phyloP scores from a whole-genome alignment of 2,329 filamentous ascomycete species.

The Neofusicoccum cordaticola region DNA sequence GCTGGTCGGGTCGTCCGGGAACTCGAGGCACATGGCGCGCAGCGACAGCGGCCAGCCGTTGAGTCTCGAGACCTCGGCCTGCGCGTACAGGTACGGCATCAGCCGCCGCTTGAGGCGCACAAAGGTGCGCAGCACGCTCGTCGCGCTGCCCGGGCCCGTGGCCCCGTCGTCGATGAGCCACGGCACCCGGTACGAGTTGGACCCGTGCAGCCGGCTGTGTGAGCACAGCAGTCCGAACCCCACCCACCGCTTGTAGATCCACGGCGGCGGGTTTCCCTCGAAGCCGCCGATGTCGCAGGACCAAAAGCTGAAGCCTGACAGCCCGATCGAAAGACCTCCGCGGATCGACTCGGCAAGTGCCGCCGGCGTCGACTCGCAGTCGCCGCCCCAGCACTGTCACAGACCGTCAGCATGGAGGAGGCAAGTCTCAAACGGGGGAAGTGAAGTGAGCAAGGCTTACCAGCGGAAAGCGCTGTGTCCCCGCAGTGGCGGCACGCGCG shows the following conservation, averaged over 20 bases:
- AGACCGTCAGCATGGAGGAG: too few relatives aligned
- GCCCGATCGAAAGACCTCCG: slow-evolving; percentile 61
- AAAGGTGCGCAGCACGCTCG: slow-evolving; percentile 54
- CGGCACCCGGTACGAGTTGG: slow-evolving; percentile 69
- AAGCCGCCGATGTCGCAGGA: slow-evolving; percentile 70
- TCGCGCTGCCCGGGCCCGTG: slow-evolving; percentile 46
- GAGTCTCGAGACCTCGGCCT: slow-evolving; percentile 50
- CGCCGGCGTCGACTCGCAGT: slow-evolving; percentile 71
- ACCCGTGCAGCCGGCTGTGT: slow-evolving; percentile 69
- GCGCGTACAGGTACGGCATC: slow-evolving; percentile 58
- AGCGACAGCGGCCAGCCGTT: slow-evolving; percentile 60
- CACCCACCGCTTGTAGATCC: slow-evolving; percentile 76
- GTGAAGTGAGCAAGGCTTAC: slow-evolving; percentile 5
- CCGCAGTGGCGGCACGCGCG: slow-evolving; percentile 65
- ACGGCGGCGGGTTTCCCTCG: slow-evolving; percentile 64
- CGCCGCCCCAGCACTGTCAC: slow-evolving; percentile 61
- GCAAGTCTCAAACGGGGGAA: background rate
- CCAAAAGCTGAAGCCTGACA: slow-evolving; percentile 67
- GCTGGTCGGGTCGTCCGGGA: slow-evolving; percentile 65
- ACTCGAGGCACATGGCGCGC: slow-evolving; percentile 66
- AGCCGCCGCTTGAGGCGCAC: slow-evolving; percentile 54
- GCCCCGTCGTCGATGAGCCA: slow-evolving; percentile 68
- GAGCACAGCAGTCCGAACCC: slow-evolving; percentile 70
- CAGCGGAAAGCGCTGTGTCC: slow-evolving; percentile 66
- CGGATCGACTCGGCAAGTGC: slow-evolving; percentile 70